Base-by-base conservation (phyloP, 805 yeast genomes). In the Isabelozyma heimii region DNA sequence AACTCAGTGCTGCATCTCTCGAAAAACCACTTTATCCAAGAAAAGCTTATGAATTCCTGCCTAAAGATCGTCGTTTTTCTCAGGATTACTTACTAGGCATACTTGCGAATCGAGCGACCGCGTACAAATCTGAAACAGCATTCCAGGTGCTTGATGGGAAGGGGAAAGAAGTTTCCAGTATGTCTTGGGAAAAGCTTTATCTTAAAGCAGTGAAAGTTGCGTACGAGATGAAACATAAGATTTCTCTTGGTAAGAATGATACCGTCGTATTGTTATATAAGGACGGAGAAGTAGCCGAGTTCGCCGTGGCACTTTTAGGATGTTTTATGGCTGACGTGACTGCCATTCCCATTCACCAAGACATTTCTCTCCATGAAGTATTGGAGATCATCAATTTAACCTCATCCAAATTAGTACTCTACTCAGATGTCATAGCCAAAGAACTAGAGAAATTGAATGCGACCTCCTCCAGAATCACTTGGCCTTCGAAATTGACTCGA, bases 261-360 rank as follows among this genome's bases (percentile, higher is more conserved):
- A 78, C 96, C 35, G 96, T 92, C 0, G 82, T 89, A 30, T 72
- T 94, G 40, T 79, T 95, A 56, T 94, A 91, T 62, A 90, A 88
- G 57, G 90, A 86, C 49, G 78, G 79, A 28, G 98, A 94, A 65
- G 83, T 89, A 2, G 78, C 88, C 10, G 98, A 94, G 53, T 92
- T 91, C 63, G 80, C 89, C 0, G 81, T 88, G 1, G 95, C 98
- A 0, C 65, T 94, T 16, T 80, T 90, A 63, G 99, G 97, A 6
- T 91, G 97, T 62, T 89, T 92, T 55, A 72, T 92, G 48, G 96
- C 97, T 1, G 97, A 96, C 2, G 87, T 90, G 42, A 91, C 94
- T 2, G 98, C 98, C 0, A 92, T 94, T 5, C 99, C 99, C 0
- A 83, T 94, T 40, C 88, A 88, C 47, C 84, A 90, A 50, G 87